Evolutionary conservation across 2,329 filamentous ascomycete species (phyloP), one percentile per base, ranked within the genome.

Genomic region (Dactylellina parvicollis): DNA sequence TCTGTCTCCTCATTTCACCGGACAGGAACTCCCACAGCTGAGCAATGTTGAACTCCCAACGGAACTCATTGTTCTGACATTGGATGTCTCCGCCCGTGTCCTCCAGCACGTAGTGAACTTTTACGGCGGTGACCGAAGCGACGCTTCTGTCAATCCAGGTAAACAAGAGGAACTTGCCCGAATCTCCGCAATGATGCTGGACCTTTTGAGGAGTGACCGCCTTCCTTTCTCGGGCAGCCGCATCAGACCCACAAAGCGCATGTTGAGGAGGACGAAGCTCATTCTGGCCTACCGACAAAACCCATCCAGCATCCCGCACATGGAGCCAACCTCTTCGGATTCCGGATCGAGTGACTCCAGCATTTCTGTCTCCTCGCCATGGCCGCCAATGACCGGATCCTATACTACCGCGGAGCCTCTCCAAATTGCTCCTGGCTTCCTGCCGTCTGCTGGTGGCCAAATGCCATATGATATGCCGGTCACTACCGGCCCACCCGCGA

Each of bases 121-220:
- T 40, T 73, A 66, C 36, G 49, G 46, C 20, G 40, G 69, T 44
- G 69, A 73, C 30, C 69, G 56, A 22, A 18, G 32, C 8, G 69
- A 73, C 16, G 42, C 52, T 1, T 44, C 69, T 44, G 46, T 40
- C 7, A 65, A 61, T 34, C 69, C 69, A 12, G 54, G 54, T 40
- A 66, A 59, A n/a, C 54, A 73, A 18, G 69, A 73, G 16, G 69
- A 73, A 12, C 60, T 73, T 24, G 46, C 54, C n/a, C 66, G 69
- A 55, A 73, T 73, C 49, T 60, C 69, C 14, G 60, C 69, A 3
- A 73, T 73, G 69, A 73, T 73, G 69, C 38, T 73, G 32, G 69
- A 66, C 44, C 69, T 73, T 28, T 50, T 73, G 52, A 66, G 47
- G 22, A 73, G 69, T 18, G 69, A 73, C 20, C 69, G 69, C 24